A percentile compares a stretch with the other conserved stretches of the same genome.
These are phyloP conservation scores for Diplosphaera chodatii DNA, from an alignment of 139 green algal genomes.

Conservation along the genomic window DNA sequence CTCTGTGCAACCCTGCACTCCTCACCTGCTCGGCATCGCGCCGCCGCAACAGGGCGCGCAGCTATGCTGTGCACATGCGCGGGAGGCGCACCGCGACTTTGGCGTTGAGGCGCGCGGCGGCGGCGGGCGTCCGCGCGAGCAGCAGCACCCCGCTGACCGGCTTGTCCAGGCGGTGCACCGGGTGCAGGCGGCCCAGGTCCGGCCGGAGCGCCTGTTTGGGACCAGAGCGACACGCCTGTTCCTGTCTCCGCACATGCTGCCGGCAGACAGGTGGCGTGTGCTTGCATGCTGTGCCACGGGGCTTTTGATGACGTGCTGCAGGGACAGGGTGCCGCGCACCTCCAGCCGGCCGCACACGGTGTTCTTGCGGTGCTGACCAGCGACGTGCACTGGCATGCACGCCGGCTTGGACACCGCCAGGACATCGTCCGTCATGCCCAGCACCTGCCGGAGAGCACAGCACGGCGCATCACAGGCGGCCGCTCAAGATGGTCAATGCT, in stretches of 20 bases:
- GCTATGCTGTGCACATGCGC: too few relatives aligned
- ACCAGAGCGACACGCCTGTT: too few relatives aligned
- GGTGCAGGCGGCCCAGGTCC: conserved; percentile 58
- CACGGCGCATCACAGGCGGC: too few relatives aligned
- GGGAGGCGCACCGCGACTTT: conserved; percentile 51
- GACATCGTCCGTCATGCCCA: conserved; percentile 37
- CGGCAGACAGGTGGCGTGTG: too few relatives aligned
- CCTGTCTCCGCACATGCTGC: too few relatives aligned
- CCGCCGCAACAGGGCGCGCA: too few relatives aligned
- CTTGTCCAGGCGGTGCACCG: conserved; percentile 78
- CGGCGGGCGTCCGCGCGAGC: conserved; percentile 49
- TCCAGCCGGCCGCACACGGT: conserved; percentile 74
- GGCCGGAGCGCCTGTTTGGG: conserved; percentile 33
- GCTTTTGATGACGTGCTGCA: too few relatives aligned
- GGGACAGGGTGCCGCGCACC: too few relatives aligned
- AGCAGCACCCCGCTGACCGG: conserved; percentile 84
- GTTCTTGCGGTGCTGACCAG: conserved; percentile 94
- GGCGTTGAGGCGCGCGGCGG: conserved; percentile 48
- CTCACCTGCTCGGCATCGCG: too few relatives aligned
- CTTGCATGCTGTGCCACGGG: too few relatives aligned
- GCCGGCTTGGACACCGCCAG: conserved; percentile 77
- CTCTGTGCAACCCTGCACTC: too few relatives aligned
- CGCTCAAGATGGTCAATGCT: too few relatives aligned
- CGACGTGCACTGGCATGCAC: conserved; percentile 79
- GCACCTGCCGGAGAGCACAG: conserved; percentile 21